phyloP scores from a whole-genome alignment of 2,329 filamentous ascomycete genomes.

The Venturia asperata region DNA sequence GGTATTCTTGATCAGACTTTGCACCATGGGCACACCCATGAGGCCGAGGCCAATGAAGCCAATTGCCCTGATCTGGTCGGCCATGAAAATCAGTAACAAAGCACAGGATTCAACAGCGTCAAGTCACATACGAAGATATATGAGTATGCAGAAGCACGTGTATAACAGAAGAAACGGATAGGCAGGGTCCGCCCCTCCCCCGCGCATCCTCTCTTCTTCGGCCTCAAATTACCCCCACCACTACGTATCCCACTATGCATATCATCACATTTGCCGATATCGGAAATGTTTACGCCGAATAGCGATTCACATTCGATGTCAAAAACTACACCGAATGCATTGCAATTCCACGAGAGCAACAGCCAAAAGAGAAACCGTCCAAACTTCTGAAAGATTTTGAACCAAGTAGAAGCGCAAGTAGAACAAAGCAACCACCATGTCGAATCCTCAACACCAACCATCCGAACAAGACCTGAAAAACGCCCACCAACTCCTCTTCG shows the following conservation, averaged over 20 bases:
- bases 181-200: not conserved
- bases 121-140: not conserved
- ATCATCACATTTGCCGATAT: constrained; percentile 2
- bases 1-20: constrained; percentile 44
- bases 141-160: not conserved
- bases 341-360: not conserved
- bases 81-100: constrained; percentile 7
- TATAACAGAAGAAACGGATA: not conserved
- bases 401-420: not conserved
- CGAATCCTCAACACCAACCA: constrained; percentile 12
- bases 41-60: constrained; percentile 51
- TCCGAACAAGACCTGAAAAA: constrained; percentile 23
- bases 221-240: not conserved
- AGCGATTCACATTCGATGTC: not conserved
- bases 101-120: no score
- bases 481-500: constrained; percentile 51
- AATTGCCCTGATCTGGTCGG: constrained; percentile 27
- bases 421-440: constrained; percentile 12
- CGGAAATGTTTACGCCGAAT: not conserved
- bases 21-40: constrained; percentile 50
- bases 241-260: not conserved
- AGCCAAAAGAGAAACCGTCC: not conserved
- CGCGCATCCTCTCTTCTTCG: not conserved
- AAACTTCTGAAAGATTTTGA: not conserved
- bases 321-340: not conserved